Evolutionary conservation across 2,329 filamentous ascomycete species (phyloP), one percentile per base, ranked within the genome.

Genomic region (Aotearoamyces nothofagi): DNA sequence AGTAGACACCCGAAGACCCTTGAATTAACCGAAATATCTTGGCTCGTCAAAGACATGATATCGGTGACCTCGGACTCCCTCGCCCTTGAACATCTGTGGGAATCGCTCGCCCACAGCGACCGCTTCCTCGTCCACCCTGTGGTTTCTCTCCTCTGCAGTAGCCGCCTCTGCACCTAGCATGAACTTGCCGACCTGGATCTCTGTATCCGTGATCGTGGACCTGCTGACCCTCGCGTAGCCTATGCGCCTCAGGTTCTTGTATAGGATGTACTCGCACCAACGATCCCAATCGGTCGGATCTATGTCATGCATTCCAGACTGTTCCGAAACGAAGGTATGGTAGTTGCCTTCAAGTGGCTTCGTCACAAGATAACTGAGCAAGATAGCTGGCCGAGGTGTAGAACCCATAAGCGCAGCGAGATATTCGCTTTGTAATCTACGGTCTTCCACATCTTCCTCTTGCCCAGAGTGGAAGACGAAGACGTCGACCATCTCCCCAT

Each of bases 381-480:
- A 57, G 38, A 98, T 78, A 14, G 82, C 66, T 1, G 90, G 90
- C 2, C 87, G 72, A 9, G 73, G 59, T 1, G 79, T 79, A 15
- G 69, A 72, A 24, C 80, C 81, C 90, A 98, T 98, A 27, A 93
- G 61, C 32, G 83, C 69, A 2, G 86, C 67, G 6, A 98, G 64
- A 46, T 94, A 98, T 49, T 83, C 69, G 1, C 73, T 71, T 56
- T 98, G 90, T 29, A 92, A 63, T 15, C 86, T 69, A 31, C 90
- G 70, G 45, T 98, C 90, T 50, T 96, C 87, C 0, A 75, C 74
- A 44, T 98, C 90, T 54, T 98, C 90, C 55, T 98, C 87, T 51
- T 98, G 90, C 9, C 90, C 90, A 1, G 87, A 96, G 58, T 98
- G 90, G 70, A 98, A 98, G 31, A 98, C 90, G 37, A 94, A 92